A percentile compares a stretch with the other conserved stretches of the same genome.
Conservation (phyloP, 2,329 filamentous ascomycete species). For the Phialemonium atrogriseum region DNA sequence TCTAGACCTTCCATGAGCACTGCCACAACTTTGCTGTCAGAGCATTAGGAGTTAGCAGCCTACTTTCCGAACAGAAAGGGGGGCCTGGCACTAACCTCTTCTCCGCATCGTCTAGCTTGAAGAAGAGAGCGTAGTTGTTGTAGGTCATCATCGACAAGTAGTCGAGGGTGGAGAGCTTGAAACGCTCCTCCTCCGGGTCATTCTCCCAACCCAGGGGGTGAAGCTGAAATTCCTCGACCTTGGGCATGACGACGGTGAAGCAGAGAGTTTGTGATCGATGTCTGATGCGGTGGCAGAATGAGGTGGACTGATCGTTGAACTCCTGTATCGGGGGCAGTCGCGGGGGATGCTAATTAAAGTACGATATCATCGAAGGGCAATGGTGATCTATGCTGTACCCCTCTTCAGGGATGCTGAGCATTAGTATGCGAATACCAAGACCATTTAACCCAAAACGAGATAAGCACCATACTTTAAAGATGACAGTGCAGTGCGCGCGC, state of each 20-base stretch:
- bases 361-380: too few species aligned
- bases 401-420: too few species aligned
- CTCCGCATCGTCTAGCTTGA: conserved; percentile 22
- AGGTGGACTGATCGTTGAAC: too few species aligned
- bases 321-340: too few species aligned
- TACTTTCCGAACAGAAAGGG: background rate
- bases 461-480: too few species aligned
- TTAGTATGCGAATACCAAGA: too few species aligned
- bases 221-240: conserved; percentile 18
- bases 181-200: conserved; percentile 26
- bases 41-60: background rate
- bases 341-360: too few species aligned
- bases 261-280: conserved; percentile 22
- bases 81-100: conserved; percentile 12
- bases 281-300: background rate
- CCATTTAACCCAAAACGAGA: too few species aligned
- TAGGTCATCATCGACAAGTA: conserved; percentile 23
- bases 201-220: conserved; percentile 26
- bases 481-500: too few species aligned
- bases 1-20: conserved; percentile 26
- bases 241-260: conserved; percentile 17
- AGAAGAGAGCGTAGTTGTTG: conserved; percentile 31
- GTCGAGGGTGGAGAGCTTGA: conserved; percentile 28
- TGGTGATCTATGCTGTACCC: too few species aligned
- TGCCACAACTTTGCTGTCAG: conserved; percentile 9